phyloP scores from a whole-genome alignment of 2,329 filamentous ascomycete genomes.

The Keithomyces neogunnii region DNA sequence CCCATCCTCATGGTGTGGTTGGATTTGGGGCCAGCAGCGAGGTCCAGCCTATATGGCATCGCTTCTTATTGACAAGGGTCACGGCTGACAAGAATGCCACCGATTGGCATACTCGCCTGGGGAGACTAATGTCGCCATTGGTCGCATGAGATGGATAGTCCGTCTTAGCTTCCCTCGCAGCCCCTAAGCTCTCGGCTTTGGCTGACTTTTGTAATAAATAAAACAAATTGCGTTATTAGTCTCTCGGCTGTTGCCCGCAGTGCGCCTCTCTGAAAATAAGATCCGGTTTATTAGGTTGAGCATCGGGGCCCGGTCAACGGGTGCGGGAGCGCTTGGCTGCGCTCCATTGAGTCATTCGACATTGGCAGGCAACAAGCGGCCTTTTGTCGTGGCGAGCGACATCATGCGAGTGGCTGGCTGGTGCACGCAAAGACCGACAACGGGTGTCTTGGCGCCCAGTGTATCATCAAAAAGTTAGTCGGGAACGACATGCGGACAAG shows the following conservation, averaged over 20 bases:
- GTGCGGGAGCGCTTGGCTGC: neutral
- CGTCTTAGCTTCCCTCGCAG: neutral
- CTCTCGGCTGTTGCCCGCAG: neutral
- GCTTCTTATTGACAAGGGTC: slow-evolving; percentile 1
- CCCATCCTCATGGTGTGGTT: neutral
- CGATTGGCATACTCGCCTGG: slow-evolving; percentile 3
- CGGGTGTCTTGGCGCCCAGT: neutral
- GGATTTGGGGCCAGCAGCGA: neutral
- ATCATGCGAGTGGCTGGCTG: neutral
- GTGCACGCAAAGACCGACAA: neutral
- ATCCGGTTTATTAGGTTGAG: neutral
- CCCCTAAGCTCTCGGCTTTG: neutral
- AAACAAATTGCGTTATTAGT: neutral
- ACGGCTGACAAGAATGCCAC: neutral
- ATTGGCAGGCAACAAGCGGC: neutral
- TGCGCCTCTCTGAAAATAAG: neutral
- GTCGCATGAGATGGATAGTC: neutral
- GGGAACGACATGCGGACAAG: neutral
- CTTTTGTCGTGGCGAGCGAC: neutral
- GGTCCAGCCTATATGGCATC: neutral
- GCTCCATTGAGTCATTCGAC: neutral
- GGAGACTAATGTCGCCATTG: neutral
- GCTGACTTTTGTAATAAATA: neutral
- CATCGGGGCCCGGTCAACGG: neutral
- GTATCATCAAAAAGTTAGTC: neutral